Percentiles rank a stretch among this genome's conserved stretches.
Conservation (phyloP, 768 basidiomycete genomes). For the Tubosaeta sp. region DNA sequence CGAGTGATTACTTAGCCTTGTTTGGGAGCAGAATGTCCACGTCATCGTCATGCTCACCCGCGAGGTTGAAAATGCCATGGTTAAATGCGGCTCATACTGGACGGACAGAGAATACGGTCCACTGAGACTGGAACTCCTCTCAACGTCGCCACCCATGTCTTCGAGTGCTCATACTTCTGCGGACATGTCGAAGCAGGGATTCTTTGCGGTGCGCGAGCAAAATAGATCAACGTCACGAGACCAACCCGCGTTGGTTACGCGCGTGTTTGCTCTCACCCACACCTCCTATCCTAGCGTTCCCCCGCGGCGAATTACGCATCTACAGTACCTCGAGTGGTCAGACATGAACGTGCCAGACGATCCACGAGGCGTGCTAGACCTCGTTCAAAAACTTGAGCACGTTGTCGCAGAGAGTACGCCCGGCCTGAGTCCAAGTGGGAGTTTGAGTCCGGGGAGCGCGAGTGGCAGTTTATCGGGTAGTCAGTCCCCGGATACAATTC, state of each 20-base stretch:
- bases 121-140: conserved; percentile 53
- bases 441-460: conserved; percentile 18
- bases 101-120: conserved; percentile 64
- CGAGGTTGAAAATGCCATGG: conserved; percentile 79
- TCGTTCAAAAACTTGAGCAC: conserved; percentile 66
- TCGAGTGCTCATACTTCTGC: conserved; percentile 12
- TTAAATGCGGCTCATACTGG: conserved; percentile 95
- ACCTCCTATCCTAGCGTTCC: conserved; percentile 52
- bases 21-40: conserved; percentile 92
- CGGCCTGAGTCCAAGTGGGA: conserved; percentile 27
- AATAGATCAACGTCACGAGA: conserved; percentile 7
- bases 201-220: conserved; percentile 36
- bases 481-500: conserved; percentile 14
- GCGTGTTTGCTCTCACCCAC: conserved; percentile 68
- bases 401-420: conserved; percentile 27
- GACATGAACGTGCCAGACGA: conserved; percentile 94
- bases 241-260: conserved; percentile 40
- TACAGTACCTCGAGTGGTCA: conserved; percentile 95
- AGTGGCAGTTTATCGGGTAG: conserved; percentile 14
- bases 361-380: conserved; percentile 65
- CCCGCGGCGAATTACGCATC: conserved; percentile 70
- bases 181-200: conserved; percentile 21
- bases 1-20: conserved; percentile 45
- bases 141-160: conserved; percentile 37
- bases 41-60: conserved; percentile 97